phyloP scores from a whole-genome alignment of 345 rosid species.

The Murraya koenigii region DNA sequence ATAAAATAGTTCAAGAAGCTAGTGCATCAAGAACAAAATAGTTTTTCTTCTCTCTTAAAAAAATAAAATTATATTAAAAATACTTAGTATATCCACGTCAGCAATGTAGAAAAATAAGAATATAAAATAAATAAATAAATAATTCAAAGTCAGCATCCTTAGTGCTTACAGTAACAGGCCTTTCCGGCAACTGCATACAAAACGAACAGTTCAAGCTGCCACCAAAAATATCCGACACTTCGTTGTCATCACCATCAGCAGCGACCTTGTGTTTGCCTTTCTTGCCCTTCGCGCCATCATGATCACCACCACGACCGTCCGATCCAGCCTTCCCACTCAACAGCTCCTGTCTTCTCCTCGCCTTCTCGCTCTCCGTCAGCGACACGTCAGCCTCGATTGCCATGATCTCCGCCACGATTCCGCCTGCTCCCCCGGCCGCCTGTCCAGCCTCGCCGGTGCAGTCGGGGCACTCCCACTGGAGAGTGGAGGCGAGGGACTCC shows the following conservation, averaged over 20 bases:
- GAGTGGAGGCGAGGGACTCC: slow-evolving; percentile 41
- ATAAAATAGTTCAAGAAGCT: neutral
- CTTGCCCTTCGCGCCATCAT: neutral
- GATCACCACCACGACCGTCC: slow-evolving; percentile 2
- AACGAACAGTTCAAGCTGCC: slow-evolving; percentile 34
- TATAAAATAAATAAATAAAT: neutral
- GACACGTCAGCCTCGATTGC: slow-evolving; percentile 45
- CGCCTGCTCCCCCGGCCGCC: neutral
- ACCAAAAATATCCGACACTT: slow-evolving; percentile 25
- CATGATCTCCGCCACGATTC: slow-evolving; percentile 28
- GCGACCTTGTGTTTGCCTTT: slow-evolving; percentile 7
- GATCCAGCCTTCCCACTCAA: slow-evolving; percentile 30
- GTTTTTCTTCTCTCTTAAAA: neutral
- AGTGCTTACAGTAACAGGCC: slow-evolving; percentile 42
- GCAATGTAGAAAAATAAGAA: neutral
- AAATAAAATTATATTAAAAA: neutral
- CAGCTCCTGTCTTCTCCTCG: slow-evolving; percentile 41
- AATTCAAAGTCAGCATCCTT: neutral
- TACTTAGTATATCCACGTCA: neutral
- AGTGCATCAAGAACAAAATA: neutral
- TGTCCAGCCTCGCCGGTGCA: slow-evolving; percentile 29
- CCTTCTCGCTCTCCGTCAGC: slow-evolving; percentile 45
- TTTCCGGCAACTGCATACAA: slow-evolving; percentile 37
- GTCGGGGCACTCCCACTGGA: slow-evolving; percentile 74
- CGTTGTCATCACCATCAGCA: neutral